phyloP scores from a whole-genome alignment of 148 eudicot genomes.

The Bassia scoparia region DNA sequence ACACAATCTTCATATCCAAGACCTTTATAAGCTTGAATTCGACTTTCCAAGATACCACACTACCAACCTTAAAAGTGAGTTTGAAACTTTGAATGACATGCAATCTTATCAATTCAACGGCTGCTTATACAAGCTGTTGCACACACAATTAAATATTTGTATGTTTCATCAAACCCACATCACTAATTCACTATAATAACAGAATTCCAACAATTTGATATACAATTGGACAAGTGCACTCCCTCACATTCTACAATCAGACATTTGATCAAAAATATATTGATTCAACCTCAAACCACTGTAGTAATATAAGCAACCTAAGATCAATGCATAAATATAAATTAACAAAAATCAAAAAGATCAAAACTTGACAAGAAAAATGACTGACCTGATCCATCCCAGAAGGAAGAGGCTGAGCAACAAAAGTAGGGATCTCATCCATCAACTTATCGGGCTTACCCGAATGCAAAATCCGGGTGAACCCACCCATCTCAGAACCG shows the following conservation, averaged over 20 bases:
- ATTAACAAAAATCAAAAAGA: not conserved
- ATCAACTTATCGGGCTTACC: slow-evolving; percentile 60
- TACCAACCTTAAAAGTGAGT: not conserved
- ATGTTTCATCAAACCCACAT: not conserved
- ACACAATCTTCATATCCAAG: not conserved
- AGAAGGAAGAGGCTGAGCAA: slow-evolving; percentile 83
- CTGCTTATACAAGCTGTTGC: not conserved
- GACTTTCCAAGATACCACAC: not conserved
- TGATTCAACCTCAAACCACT: not conserved
- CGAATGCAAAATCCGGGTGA: slow-evolving; percentile 88
- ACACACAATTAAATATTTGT: not conserved
- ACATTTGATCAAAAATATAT: not conserved
- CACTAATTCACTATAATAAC: not conserved
- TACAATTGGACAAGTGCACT: not conserved
- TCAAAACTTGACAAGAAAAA: not conserved
- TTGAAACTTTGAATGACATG: not conserved
- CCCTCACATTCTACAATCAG: not conserved
- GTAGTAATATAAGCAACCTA: not conserved
- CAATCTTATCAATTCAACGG: not conserved
- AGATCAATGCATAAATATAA: not conserved
- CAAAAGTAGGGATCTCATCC: slow-evolving; percentile 98
- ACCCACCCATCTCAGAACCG: slow-evolving; percentile 90
- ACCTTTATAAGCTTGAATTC: not conserved
- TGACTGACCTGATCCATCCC: slow-evolving; percentile 66
- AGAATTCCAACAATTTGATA: not conserved